Evolutionary conservation across 139 green algal genomes (phyloP).

Genomic region (Auxenochlorella pyrenoidosa): DNA sequence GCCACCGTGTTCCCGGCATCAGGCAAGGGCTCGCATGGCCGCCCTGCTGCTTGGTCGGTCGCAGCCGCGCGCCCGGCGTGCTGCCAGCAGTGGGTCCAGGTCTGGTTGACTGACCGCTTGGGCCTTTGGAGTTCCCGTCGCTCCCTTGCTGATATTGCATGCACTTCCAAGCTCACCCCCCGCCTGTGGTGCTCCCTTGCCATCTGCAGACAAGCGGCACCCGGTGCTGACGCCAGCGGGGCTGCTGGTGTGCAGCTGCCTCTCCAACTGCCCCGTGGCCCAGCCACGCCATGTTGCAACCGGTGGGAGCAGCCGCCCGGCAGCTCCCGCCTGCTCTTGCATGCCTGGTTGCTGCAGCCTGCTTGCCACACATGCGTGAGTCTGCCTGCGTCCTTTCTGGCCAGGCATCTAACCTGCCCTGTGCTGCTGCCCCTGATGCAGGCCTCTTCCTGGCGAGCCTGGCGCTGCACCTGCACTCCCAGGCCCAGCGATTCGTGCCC

Average conservation of each 20-base stretch:
- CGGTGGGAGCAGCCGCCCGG: background rate
- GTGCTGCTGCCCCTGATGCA: background rate
- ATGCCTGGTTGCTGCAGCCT: background rate
- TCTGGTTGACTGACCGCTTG: too few relatives aligned
- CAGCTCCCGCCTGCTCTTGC: background rate
- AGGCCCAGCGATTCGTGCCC: slow-evolving; percentile 62
- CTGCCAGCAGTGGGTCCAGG: too few relatives aligned
- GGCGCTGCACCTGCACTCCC: slow-evolving; percentile 52
- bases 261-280: slow-evolving; percentile 65
- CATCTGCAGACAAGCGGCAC: slow-evolving; percentile 78
- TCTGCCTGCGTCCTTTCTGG: background rate
- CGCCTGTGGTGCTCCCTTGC: background rate
- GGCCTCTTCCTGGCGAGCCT: slow-evolving; percentile 55
- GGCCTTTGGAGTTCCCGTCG: too few relatives aligned
- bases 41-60: too few relatives aligned
- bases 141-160: too few relatives aligned
- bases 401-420: background rate
- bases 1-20: slow-evolving; percentile 80
- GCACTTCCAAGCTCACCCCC: too few relatives aligned
- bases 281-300: slow-evolving; percentile 44
- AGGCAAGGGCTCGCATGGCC: background rate
- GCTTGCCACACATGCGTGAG: background rate
- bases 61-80: too few relatives aligned
- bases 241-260: slow-evolving; percentile 64
- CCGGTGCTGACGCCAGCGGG: slow-evolving; percentile 80